Evolutionary conservation across 257 asterid species (phyloP).

Genomic region (Buddleja alternifolia): DNA sequence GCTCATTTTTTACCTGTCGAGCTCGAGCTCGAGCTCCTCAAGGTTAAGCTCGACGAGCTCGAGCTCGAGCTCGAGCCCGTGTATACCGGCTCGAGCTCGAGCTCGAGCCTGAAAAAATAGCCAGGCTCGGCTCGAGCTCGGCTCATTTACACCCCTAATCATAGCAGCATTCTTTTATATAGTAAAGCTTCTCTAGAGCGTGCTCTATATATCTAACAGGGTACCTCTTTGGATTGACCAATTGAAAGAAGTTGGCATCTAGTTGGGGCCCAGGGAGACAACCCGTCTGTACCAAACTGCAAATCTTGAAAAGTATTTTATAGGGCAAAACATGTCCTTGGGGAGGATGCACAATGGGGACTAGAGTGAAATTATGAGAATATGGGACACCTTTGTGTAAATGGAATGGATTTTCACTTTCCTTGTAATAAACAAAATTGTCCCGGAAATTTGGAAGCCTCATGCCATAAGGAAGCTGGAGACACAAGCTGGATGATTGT

Average conservation of each 20-base stretch:
- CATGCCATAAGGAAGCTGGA: slow-evolving; percentile 56
- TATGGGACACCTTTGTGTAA: slow-evolving; percentile 51
- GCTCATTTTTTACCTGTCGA: no score
- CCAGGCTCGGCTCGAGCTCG: no score
- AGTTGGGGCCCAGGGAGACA: slow-evolving; percentile 78
- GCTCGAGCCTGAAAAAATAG: no score
- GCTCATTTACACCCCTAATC: no score
- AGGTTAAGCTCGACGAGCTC: no score
- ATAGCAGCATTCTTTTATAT: slow-evolving; percentile 78
- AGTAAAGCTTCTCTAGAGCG: slow-evolving; percentile 65
- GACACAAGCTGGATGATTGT: slow-evolving; percentile 80
- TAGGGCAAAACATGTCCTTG: slow-evolving; percentile 52
- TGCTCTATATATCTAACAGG: slow-evolving; percentile 55
- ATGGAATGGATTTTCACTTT: slow-evolving; percentile 42
- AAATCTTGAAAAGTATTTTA: slow-evolving; percentile 59
- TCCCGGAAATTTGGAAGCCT: slow-evolving; percentile 67
- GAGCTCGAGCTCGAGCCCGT: no score
- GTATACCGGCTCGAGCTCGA: no score
- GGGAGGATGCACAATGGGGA: slow-evolving; percentile 72
- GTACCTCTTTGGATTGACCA: slow-evolving; percentile 50
- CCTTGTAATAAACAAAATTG: slow-evolving; percentile 56
- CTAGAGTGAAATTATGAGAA: slow-evolving; percentile 47
- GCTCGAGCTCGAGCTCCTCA: no score
- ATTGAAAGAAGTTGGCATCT: slow-evolving; percentile 46
- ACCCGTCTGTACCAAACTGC: slow-evolving; percentile 78